Evolutionary conservation across 257 asterid species (phyloP).

Genomic region (Agastache rugosa): DNA sequence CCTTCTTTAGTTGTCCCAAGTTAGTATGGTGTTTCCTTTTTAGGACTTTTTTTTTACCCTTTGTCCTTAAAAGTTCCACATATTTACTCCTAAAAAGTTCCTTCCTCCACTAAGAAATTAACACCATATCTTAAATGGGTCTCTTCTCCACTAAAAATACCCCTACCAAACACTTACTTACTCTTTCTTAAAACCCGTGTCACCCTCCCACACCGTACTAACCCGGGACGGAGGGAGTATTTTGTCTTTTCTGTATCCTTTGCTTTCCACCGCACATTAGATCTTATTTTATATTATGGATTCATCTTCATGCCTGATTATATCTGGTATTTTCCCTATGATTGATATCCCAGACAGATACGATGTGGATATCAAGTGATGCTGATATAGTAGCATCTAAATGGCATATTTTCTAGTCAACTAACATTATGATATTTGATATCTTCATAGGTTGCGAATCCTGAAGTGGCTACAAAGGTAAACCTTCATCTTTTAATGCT

Average conservation of each 20-base stretch:
- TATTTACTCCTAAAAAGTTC: too few species aligned
- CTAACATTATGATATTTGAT: constrained; percentile 31
- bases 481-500: constrained; percentile 11
- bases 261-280: not conserved
- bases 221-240: too few species aligned
- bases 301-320: not conserved
- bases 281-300: not conserved
- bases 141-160: too few species aligned
- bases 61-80: too few species aligned
- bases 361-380: constrained; percentile 5
- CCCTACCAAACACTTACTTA: too few species aligned
- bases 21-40: too few species aligned
- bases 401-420: not conserved
- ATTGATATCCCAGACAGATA: not conserved
- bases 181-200: too few species aligned
- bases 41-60: too few species aligned
- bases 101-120: too few species aligned
- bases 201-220: too few species aligned
- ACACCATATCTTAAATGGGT: too few species aligned
- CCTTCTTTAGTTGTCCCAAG: too few species aligned
- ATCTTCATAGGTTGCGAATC: constrained; percentile 49
- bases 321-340: not conserved
- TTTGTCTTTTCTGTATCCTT: not conserved
- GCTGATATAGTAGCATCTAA: constrained; percentile 16
- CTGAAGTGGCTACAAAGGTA: constrained; percentile 61